phyloP scores from a whole-genome alignment of 2,329 filamentous ascomycete genomes.

The Penicillium decumbens region DNA sequence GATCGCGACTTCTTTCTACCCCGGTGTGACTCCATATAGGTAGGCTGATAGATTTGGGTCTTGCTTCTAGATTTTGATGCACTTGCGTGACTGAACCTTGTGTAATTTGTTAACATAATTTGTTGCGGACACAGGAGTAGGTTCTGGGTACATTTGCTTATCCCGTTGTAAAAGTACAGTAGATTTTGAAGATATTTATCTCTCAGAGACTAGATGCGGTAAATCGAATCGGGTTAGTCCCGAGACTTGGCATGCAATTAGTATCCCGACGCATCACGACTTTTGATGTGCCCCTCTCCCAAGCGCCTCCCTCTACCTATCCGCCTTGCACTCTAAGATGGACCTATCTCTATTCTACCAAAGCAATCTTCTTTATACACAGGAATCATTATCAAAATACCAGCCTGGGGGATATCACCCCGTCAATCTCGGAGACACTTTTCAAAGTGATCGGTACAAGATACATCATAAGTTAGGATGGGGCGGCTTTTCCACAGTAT shows the following conservation, averaged over 20 bases:
- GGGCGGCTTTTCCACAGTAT: constrained; percentile 46
- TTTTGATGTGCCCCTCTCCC: background rate
- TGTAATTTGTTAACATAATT: too few species aligned
- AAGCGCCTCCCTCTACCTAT: background rate
- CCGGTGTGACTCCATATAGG: constrained; percentile 29
- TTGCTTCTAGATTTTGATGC: background rate
- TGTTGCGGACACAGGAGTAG: too few species aligned
- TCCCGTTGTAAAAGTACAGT: too few species aligned
- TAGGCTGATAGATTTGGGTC: background rate
- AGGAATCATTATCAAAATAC: constrained; percentile 31
- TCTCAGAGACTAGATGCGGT: too few species aligned
- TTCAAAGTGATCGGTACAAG: constrained; percentile 41
- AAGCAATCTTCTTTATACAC: constrained; percentile 25
- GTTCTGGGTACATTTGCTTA: too few species aligned
- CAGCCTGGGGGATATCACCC: constrained; percentile 44
- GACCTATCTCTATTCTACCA: constrained; percentile 20
- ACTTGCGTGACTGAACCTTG: background rate
- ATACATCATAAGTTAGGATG: constrained; percentile 46
- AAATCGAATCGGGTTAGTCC: too few species aligned
- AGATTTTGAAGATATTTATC: too few species aligned
- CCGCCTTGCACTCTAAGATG: constrained; percentile 2
- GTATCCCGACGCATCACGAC: background rate
- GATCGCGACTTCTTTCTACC: constrained; percentile 30
- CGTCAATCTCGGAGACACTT: constrained; percentile 40
- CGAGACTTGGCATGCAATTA: too few species aligned